Evolutionary conservation across 1,139 yeast genomes (phyloP), one percentile per base, ranked within the genome.

Genomic region (Lodderomyces beijingensis): DNA sequence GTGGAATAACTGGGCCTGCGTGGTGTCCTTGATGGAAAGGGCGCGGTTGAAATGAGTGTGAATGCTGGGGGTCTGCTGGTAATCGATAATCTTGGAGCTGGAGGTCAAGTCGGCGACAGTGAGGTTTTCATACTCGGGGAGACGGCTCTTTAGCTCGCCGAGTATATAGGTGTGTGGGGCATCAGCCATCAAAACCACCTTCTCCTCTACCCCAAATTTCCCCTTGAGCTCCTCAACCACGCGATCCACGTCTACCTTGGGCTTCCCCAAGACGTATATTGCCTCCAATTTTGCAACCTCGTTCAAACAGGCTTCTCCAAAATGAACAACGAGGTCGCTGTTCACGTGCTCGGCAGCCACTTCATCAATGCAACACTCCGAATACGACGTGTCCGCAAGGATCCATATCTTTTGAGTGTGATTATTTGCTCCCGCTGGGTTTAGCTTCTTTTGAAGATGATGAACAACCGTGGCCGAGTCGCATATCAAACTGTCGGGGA

Each of bases 291-390:
- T 77, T 28, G 73, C 77, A 5, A 86, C 79, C 0, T 89, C 82
- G 44, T 84, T 88, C 48, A 91, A 60, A 55, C 98, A 91, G 0
- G 97, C 93, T 51, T 87, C 94, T 3, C 99, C 99, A 55, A 88
- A 87, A 56, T 91, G 98, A 1, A 89, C 78, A 19, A 93, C 87
- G 8, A 84, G 60, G 42, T 89, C 95, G 15, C 95, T 91, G 5
- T 65, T 54, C 9, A 91, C 95, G 57, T 91, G 99, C 49, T 84
- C 89, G 1, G 96, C 95, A 0, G 98, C 97, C 15, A 91, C 95
- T 50, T 88, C 96, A 55, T 91, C 99, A 11, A 91, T 84, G 61
- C 99, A 91, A 55, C 98, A 91, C 0, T 96, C 72, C 16, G 96
- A 86, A 49, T 91, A 93, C 0, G 96, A 87, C 0, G 98, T 89